A percentile compares a stretch with the other conserved stretches of the same genome.
phyloP scores from a whole-genome alignment of 2,329 filamentous ascomycete genomes.

The Cryphonectria naterciae region DNA sequence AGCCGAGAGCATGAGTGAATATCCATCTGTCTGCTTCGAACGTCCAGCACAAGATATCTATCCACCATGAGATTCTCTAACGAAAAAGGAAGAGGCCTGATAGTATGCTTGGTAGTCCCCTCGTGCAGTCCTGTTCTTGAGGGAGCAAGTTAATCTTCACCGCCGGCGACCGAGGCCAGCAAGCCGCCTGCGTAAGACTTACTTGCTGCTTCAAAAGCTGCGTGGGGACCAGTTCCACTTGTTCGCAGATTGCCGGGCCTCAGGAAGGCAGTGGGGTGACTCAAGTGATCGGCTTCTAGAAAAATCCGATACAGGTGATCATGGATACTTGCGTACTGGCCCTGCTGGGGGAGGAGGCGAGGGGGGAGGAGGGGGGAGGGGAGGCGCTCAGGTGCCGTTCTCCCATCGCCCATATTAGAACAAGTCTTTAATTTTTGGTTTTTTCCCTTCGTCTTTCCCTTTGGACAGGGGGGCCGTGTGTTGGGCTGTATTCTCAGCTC shows the following conservation, averaged over 20 bases:
- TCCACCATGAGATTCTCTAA: neutral
- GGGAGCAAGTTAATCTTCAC: neutral
- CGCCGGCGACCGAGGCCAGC: neutral
- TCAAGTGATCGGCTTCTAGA: slow-evolving; percentile 3
- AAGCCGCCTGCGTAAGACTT: neutral
- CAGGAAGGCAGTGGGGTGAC: neutral
- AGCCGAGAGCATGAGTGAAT: neutral
- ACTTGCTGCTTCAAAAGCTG: neutral
- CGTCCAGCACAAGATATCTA: too few species aligned
- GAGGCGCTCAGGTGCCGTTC: neutral
- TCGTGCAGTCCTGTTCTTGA: neutral
- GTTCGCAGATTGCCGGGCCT: slow-evolving; percentile 20
- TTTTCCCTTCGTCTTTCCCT: neutral
- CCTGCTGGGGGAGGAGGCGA: neutral
- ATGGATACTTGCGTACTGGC: neutral
- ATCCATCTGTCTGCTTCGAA: neutral
- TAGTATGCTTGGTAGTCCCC: neutral
- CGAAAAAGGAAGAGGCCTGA: neutral
- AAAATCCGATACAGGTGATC: slow-evolving; percentile 4
- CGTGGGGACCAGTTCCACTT: slow-evolving; percentile 4
- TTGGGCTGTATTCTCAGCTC: slow-evolving; percentile 8
- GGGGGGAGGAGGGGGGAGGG: too few species aligned
- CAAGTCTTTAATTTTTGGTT: neutral
- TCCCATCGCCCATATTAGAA: neutral
- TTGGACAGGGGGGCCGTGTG: neutral